phyloP scores from a whole-genome alignment of 2,329 filamentous ascomycete genomes.

The Fusarium napiforme region DNA sequence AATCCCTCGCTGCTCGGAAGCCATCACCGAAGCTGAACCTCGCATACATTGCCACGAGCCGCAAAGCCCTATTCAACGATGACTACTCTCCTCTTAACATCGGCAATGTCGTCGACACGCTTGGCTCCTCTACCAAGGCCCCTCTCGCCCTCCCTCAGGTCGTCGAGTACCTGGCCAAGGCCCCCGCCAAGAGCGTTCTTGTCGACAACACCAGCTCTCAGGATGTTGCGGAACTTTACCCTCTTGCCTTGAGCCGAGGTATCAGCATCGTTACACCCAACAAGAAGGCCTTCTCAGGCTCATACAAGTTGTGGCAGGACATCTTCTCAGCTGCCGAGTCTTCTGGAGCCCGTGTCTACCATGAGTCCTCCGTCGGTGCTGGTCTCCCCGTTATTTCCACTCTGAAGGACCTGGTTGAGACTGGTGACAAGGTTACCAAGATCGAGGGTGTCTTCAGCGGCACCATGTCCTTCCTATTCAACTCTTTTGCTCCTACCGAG shows the following conservation, averaged over 20 bases:
- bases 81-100: conserved; percentile 77
- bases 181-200: conserved; percentile 82
- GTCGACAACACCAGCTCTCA: conserved; percentile 97
- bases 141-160: conserved; percentile 76
- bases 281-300: conserved; percentile 96
- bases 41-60: conserved; percentile 86
- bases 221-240: conserved; percentile 85
- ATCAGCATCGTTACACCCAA: conserved; percentile 96
- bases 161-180: conserved; percentile 79
- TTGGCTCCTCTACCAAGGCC: conserved; percentile 71
- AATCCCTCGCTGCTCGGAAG: conserved; percentile 72
- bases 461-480: conserved; percentile 98
- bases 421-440: conserved; percentile 88
- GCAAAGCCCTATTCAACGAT: conserved; percentile 79
- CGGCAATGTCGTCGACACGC: conserved; percentile 68
- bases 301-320: conserved; percentile 82
- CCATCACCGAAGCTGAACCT: conserved; percentile 78
- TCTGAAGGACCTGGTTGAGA: conserved; percentile 91
- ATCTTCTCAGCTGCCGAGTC: conserved; percentile 81
- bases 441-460: conserved; percentile 98
- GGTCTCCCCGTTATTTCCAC: conserved; percentile 94
- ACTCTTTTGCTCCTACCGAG: conserved; percentile 88
- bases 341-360: conserved; percentile 85
- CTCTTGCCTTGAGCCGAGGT: conserved; percentile 80
- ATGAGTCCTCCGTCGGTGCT: conserved; percentile 94